Conservation (phyloP, 306 rosid genomes). For the Cucurbita ficifolia region DNA sequence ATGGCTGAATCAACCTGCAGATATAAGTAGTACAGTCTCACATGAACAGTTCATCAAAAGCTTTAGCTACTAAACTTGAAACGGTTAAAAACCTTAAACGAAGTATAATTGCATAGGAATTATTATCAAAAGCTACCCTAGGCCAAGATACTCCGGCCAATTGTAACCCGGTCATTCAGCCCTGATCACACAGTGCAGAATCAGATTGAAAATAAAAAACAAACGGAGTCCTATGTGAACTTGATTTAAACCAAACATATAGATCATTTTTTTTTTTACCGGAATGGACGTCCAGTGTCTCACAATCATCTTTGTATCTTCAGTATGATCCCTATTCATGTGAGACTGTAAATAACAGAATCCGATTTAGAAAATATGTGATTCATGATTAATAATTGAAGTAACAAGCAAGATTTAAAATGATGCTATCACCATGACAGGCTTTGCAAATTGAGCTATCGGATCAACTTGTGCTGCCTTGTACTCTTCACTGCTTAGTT, state of each 20-base stretch:
- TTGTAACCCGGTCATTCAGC: not conserved
- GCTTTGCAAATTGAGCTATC: conserved; percentile 81
- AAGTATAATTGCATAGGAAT: not conserved
- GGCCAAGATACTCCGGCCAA: not conserved
- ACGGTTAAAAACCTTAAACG: not conserved
- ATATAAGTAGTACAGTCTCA: conserved; percentile 14
- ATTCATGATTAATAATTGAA: not conserved
- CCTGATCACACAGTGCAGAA: not conserved
- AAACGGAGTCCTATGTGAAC: not conserved
- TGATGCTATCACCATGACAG: conserved; percentile 55
- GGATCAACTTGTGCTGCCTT: conserved; percentile 79
- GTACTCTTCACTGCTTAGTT: conserved; percentile 42
- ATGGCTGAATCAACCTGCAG: conserved; percentile 76
- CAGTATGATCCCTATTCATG: conserved; percentile 92
- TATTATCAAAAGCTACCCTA: not conserved
- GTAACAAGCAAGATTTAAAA: conserved; percentile 9
- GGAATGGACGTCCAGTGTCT: conserved; percentile 72
- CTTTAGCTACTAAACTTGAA: not conserved
- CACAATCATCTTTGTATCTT: conserved; percentile 81
- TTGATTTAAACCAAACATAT: not conserved
- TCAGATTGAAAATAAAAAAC: not conserved
- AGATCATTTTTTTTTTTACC: conserved; percentile 21
- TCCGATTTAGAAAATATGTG: conserved; percentile 6
- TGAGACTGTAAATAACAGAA: conserved; percentile 47
- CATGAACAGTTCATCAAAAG: not conserved